Conservation (phyloP, 1,284 basidiomycete genomes). For the Ceraceosorus bombacis region DNA sequence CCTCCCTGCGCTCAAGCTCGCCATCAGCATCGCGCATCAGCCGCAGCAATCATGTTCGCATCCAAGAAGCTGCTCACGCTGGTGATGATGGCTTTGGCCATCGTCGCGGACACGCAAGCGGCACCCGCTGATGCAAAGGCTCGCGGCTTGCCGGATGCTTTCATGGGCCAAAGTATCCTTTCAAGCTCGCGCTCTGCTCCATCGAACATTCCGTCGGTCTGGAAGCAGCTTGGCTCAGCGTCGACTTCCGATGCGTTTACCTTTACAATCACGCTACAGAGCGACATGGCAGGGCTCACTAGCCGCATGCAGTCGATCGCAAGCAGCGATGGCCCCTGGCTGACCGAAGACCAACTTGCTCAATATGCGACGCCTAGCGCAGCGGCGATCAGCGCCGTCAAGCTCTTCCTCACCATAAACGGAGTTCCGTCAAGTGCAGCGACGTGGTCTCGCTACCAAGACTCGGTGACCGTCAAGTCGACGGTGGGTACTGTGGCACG, state of each 20-base stretch:
- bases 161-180: too few relatives aligned
- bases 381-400: slow-evolving; percentile 7
- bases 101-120: too few relatives aligned
- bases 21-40: too few relatives aligned
- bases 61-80: too few relatives aligned
- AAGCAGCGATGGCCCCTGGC: slow-evolving; percentile 10
- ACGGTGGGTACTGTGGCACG: slow-evolving; percentile 13
- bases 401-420: slow-evolving; percentile 5
- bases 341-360: slow-evolving; percentile 14
- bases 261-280: slow-evolving; percentile 12
- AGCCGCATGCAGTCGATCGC: slow-evolving; percentile 14
- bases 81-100: too few relatives aligned
- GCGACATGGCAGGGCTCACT: slow-evolving; percentile 12
- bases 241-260: slow-evolving; percentile 7
- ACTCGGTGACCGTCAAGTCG: slow-evolving; percentile 14
- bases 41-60: too few relatives aligned
- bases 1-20: too few relatives aligned
- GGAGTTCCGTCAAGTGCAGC: slow-evolving; percentile 7
- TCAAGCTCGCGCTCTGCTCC: slow-evolving; percentile 6
- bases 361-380: slow-evolving; percentile 11
- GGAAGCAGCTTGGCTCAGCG: slow-evolving; percentile 1
- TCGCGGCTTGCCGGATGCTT: too few relatives aligned
- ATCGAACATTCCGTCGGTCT: slow-evolving; percentile 2
- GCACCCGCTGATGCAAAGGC: too few relatives aligned
- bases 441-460: not conserved